A percentile compares a stretch with the other conserved stretches of the same genome.
These are phyloP conservation scores for Macrolepiota dolichaula DNA, from an alignment of 768 basidiomycete genomes.

Conservation along the genomic window DNA sequence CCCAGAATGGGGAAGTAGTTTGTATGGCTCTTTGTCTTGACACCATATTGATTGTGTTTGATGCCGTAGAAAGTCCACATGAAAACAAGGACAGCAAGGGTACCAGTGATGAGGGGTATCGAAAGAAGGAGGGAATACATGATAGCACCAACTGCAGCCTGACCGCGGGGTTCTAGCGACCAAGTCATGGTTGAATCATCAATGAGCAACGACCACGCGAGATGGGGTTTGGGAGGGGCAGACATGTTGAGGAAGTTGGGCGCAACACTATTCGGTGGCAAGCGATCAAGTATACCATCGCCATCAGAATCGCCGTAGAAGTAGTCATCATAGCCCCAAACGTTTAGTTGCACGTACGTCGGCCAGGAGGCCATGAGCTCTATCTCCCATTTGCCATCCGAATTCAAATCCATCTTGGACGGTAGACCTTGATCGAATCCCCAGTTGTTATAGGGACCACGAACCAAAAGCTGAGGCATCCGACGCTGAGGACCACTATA, in stretches of 20 bases:
- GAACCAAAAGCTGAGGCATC: slow-evolving; percentile 82
- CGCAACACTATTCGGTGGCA: slow-evolving; percentile 83
- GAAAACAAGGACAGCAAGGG: slow-evolving; percentile 80
- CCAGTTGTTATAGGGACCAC: slow-evolving; percentile 91
- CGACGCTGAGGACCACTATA: slow-evolving; percentile 60
- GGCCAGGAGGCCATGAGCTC: slow-evolving; percentile 93
- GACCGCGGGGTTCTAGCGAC: slow-evolving; percentile 78
- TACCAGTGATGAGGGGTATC: slow-evolving; percentile 84
- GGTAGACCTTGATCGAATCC: slow-evolving; percentile 84
- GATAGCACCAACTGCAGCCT: slow-evolving; percentile 76
- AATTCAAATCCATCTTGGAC: slow-evolving; percentile 61
- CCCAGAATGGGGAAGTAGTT: slow-evolving; percentile 91
- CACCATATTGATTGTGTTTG: slow-evolving; percentile 90
- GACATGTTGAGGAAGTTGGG: slow-evolving; percentile 92
- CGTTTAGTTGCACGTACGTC: slow-evolving; percentile 84
- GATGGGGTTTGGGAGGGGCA: slow-evolving; percentile 81
- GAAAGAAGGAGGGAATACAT: slow-evolving; percentile 82
- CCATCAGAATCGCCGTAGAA: slow-evolving; percentile 90
- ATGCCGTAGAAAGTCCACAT: slow-evolving; percentile 98
- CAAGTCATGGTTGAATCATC: slow-evolving; percentile 77
- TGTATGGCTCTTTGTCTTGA: slow-evolving; percentile 64
- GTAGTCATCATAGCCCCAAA: slow-evolving; percentile 88
- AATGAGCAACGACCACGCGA: slow-evolving; percentile 83
- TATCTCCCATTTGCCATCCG: slow-evolving; percentile 74
- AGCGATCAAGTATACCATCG: slow-evolving; percentile 85